Evolutionary conservation across 257 asterid genomes (phyloP), one percentile per base, ranked within the genome.

Genomic region (Scutellaria galericulata): DNA sequence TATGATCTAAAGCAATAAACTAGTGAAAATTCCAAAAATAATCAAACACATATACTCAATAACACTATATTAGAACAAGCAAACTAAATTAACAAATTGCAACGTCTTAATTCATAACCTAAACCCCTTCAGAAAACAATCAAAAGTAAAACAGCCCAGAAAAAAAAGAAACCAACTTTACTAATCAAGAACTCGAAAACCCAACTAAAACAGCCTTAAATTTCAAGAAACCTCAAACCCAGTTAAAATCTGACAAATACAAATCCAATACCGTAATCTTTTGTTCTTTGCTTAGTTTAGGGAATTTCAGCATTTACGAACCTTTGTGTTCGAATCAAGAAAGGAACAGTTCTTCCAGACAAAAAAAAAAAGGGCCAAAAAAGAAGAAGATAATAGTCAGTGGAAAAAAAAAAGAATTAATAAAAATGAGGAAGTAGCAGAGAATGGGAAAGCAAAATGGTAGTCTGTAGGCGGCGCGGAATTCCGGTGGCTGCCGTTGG

Each of bases 391-490:
- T 37, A 66, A 45, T 18, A 14, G 53, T 42, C 24, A 3, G 61
- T 31, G 60, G 66, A 7, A 24, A 24, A 10, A 10, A 10, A 64
- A 51, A 12, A 5, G 69, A n/a, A n/a, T 69, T 50, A 31, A 6
- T 11, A 4, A 8, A 39, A 70, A 69, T 51, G 71, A 59, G 69
- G 68, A 73, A 46, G 73, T 31, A 31, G 37, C 37, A 31, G 37
- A 10, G 18, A 39, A 69, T 57, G 67, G 60, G 69, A 73, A 76
- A 53, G 76, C 48, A 62, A 42, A 44, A 53, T 45, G 64, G 65
- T 18, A 14, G 62, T 68, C 73, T 18, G 77, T 72, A 27, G 79
- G 85, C 84, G 74, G 84, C 81, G 79, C 77, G 75, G 61, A 80
- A 81, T 69, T 53, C 77, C 82, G 85, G 80, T 64, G 62, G 66